phyloP scores from a whole-genome alignment of 75 land plant species.

The Pinus albicaulis region DNA sequence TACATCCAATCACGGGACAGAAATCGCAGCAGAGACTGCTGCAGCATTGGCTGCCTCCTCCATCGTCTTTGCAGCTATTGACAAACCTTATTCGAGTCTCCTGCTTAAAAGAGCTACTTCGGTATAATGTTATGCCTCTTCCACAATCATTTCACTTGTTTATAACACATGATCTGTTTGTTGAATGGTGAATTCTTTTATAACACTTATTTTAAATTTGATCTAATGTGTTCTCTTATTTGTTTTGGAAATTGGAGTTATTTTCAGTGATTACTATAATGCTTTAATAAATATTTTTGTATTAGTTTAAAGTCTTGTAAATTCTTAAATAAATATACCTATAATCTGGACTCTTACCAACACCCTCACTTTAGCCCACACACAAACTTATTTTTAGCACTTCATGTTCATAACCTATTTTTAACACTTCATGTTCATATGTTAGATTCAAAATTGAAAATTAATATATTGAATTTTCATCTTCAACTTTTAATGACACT shows the following conservation, averaged over 20 bases:
- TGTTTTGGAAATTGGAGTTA: too few relatives aligned
- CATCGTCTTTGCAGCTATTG: slow-evolving; percentile 57
- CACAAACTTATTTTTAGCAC: too few relatives aligned
- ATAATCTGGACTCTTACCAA: too few relatives aligned
- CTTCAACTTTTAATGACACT: neutral
- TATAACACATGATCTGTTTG: neutral
- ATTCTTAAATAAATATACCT: too few relatives aligned
- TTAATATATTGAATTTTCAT: neutral
- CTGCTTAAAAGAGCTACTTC: slow-evolving; percentile 71
- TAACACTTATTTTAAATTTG: too few relatives aligned
- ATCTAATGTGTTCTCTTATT: neutral
- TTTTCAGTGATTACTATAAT: too few relatives aligned
- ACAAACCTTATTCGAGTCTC: slow-evolving; percentile 44
- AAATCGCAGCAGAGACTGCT: slow-evolving; percentile 64
- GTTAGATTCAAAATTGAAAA: neutral
- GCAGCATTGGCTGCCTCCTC: slow-evolving; percentile 93
- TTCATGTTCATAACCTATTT: too few relatives aligned
- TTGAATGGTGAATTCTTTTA: neutral
- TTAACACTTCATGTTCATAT: too few relatives aligned
- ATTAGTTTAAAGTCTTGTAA: too few relatives aligned
- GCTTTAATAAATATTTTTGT: too few relatives aligned
- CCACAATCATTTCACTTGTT: neutral
- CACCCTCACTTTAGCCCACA: too few relatives aligned
- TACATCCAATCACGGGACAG: slow-evolving; percentile 14
- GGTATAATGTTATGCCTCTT: slow-evolving; percentile 18